Conservation (phyloP, 2,329 filamentous ascomycete species). For the Aureobasidium subglaciale region DNA sequence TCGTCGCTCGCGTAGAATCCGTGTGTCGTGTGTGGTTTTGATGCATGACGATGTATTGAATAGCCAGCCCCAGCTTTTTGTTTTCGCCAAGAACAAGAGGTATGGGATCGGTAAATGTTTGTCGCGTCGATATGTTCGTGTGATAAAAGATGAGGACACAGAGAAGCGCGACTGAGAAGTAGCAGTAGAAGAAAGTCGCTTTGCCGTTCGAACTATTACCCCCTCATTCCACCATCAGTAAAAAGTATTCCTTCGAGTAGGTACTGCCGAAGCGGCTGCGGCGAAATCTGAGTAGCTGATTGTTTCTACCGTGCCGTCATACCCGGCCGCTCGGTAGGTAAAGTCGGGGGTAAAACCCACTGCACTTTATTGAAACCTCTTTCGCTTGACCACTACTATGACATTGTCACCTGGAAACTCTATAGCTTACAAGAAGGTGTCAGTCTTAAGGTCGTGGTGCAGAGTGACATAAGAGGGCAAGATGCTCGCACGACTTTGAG, state of each 20-base stretch:
- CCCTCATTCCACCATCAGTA: not conserved
- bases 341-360: not conserved
- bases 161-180: too few relatives aligned
- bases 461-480: too few relatives aligned
- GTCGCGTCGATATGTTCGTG: not conserved
- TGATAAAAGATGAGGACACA: not conserved
- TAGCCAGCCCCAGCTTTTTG: not conserved
- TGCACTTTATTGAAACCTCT: not conserved
- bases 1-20: not conserved
- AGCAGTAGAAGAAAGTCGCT: not conserved
- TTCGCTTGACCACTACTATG: not conserved
- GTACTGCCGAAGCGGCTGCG: not conserved
- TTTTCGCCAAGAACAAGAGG: not conserved
- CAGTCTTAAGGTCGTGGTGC: not conserved
- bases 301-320: slow-evolving; percentile 8
- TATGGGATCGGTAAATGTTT: not conserved
- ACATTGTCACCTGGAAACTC: too few relatives aligned
- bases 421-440: too few relatives aligned
- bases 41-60: slow-evolving; percentile 4
- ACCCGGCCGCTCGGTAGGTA: not conserved
- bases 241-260: not conserved
- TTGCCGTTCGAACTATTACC: not conserved
- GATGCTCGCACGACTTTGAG: too few relatives aligned
- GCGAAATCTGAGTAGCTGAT: not conserved
- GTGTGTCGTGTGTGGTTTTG: not conserved